A percentile compares a stretch with the other conserved stretches of the same genome.
phyloP scores from a whole-genome alignment of 192 early-diverging fungal species.

The Coemansia asiatica region DNA sequence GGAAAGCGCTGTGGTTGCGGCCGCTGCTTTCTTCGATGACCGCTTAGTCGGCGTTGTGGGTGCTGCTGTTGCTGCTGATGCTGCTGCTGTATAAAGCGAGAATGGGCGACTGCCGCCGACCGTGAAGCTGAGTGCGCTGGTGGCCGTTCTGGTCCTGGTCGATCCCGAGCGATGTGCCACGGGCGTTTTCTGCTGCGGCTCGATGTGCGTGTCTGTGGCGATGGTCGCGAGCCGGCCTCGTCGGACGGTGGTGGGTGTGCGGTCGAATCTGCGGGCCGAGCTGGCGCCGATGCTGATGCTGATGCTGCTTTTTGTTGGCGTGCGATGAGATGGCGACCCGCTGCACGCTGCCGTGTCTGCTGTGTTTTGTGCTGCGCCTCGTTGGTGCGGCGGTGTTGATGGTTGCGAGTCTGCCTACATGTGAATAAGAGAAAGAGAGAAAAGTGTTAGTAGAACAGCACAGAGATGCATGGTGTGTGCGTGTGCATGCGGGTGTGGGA shows the following conservation, averaged over 20 bases:
- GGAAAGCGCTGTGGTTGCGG: neutral
- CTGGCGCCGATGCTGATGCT: constrained; percentile 1
- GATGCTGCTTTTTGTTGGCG: neutral
- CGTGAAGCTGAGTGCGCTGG: neutral
- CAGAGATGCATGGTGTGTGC: neutral
- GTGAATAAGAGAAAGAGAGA: neutral
- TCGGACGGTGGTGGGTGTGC: constrained; percentile 28
- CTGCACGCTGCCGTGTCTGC: neutral
- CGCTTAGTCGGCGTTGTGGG: constrained; percentile 10
- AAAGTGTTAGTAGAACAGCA: constrained; percentile 1
- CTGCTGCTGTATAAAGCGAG: neutral
- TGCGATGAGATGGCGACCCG: neutral
- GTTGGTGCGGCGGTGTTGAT: constrained; percentile 6
- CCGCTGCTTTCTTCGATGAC: neutral
- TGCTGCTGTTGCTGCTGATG: too few species aligned
- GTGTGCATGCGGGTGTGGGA: neutral
- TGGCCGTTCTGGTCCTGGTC: neutral
- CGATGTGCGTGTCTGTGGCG: constrained; percentile 9
- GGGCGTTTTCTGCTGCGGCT: neutral
- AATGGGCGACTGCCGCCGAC: constrained; percentile 1
- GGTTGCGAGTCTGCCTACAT: constrained; percentile 4
- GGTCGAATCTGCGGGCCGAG: constrained; percentile 39
- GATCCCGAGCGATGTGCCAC: constrained; percentile 1
- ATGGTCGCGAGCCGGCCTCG: constrained; percentile 10
- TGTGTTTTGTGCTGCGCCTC: constrained; percentile 15